Conservation (phyloP, 371 early-diverging fungal genomes). For the Mortierella sp. region DNA sequence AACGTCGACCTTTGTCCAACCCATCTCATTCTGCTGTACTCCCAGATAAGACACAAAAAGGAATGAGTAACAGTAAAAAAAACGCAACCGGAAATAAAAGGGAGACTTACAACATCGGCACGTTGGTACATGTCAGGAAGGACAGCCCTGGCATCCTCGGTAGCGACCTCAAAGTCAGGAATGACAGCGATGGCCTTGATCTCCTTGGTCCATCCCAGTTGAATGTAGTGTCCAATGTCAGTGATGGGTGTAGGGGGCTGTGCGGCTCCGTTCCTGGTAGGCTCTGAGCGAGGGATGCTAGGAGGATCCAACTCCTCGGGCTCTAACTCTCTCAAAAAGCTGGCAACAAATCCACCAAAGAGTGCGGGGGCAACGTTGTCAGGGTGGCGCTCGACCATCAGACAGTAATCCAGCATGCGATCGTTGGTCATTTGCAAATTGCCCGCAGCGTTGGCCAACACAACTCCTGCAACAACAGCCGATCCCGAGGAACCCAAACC, state of each 20-base stretch:
- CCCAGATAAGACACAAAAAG: conserved; percentile 2
- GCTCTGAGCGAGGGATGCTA: conserved; percentile 73
- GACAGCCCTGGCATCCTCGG: conserved; percentile 91
- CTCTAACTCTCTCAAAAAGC: conserved; percentile 76
- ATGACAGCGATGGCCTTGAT: conserved; percentile 90
- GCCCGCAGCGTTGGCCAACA: conserved; percentile 85
- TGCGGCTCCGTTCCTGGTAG: conserved; percentile 55
- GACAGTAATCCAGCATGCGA: conserved; percentile 87
- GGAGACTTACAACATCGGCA: conserved; percentile 81
- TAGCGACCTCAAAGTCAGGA: conserved; percentile 93
- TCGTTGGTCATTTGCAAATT: conserved; percentile 76
- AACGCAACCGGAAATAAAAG: too few relatives aligned
- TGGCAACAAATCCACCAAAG: conserved; percentile 94
- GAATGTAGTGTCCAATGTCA: conserved; percentile 79
- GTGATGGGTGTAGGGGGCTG: conserved; percentile 70
- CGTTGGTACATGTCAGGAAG: conserved; percentile 85
- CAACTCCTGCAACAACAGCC: conserved; percentile 95
- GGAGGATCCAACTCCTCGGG: conserved; percentile 66
- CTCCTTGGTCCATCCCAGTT: conserved; percentile 74
- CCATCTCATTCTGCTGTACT: background rate
- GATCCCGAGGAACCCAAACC: conserved; percentile 97
- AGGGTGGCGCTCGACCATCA: conserved; percentile 96
- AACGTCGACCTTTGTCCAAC: background rate
- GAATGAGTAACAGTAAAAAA: background rate
- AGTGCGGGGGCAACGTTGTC: conserved; percentile 97